Evolutionary conservation across 495 filamentous ascomycete genomes (phyloP), one percentile per base, ranked within the genome.

Genomic region (Rhizodiscina lignyota): DNA sequence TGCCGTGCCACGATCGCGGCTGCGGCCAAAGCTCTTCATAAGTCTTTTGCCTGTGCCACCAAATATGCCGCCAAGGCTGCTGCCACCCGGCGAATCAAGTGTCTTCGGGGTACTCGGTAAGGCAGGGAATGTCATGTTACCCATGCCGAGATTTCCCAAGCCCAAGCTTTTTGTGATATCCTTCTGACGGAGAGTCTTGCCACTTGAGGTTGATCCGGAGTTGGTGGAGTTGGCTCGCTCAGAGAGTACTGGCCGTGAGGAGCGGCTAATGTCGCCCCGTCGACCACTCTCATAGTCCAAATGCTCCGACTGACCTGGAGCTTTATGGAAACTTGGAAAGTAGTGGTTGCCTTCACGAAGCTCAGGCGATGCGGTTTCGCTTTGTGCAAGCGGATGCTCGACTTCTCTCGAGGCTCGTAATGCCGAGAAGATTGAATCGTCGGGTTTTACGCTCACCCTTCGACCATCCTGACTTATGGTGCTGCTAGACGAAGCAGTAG

Each of bases 381-480:
- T 91, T 41, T 83, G 78, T 5, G 83, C 76, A n/a, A 91, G 54
- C 13, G 84, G 84, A 51, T 91, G 84, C 24, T 84, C 79, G 12
- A 58, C 50, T 44, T 69, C 67, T 39, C 50, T 51, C 20, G 63
- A 60, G 17, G 63, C 54, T 33, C 62, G 64, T 12, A 68, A 50
- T 5, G 62, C 60, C 30, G 67, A 51, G 38, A 69, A 70, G 37
- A 74, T 68, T 8, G 66, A 61, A 43, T 89, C 82, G 40, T 87
- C 82, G 1, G 72, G 70, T 31, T 72, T 62, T 30, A 89, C 47
- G 50, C 83, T 91, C 29, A 60, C 65, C 20, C 82, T 70, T 28
- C 82, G 74, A 35, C 57, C 59, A 17, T 60, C 56, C 21, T 55
- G 49, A 35, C 68, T 77, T 10, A 68, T 63, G 11, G 64, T 68